Conservation (phyloP, 176 grass and related monocot genomes). For the Phoenix roebelenii region DNA sequence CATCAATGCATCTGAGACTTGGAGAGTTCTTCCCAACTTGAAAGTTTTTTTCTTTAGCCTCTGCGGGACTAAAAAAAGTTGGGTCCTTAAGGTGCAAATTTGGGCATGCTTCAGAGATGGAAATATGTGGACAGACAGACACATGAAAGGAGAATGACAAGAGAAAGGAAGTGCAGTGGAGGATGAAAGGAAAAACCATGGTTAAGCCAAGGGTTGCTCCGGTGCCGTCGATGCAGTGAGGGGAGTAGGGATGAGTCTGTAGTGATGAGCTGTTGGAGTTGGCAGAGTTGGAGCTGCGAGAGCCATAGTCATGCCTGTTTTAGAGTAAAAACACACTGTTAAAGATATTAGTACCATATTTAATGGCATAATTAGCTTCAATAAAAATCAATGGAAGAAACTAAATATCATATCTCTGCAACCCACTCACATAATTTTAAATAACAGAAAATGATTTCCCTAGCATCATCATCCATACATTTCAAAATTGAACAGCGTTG, state of each 20-base stretch:
- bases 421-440: no score
- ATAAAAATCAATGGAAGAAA: no score
- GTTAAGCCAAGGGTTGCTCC: constrained; percentile 22
- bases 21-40: constrained; percentile 12
- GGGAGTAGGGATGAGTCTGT: constrained; percentile 17
- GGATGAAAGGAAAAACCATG: constrained; percentile 2
- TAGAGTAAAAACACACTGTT: constrained; percentile 10
- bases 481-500: no score
- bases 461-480: no score
- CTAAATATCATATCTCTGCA: no score
- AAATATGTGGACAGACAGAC: no score
- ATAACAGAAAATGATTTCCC: no score
- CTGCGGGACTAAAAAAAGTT: constrained; percentile 41
- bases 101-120: constrained; percentile 14
- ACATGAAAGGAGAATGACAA: constrained; percentile 34
- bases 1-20: constrained; percentile 40
- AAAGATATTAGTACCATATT: constrained; percentile 4
- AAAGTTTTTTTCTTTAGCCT: neutral
- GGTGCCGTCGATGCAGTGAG: constrained; percentile 1
- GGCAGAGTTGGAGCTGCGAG: constrained; percentile 19
- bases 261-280: constrained; percentile 11
- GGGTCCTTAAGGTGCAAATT: constrained; percentile 20
- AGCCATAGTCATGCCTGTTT: constrained; percentile 24
- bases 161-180: constrained; percentile 14
- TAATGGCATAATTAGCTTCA: constrained; percentile 20